These are phyloP conservation scores for Aspergillus felis DNA, from an alignment of 2,329 filamentous ascomycete species.

Conservation along the genomic window DNA sequence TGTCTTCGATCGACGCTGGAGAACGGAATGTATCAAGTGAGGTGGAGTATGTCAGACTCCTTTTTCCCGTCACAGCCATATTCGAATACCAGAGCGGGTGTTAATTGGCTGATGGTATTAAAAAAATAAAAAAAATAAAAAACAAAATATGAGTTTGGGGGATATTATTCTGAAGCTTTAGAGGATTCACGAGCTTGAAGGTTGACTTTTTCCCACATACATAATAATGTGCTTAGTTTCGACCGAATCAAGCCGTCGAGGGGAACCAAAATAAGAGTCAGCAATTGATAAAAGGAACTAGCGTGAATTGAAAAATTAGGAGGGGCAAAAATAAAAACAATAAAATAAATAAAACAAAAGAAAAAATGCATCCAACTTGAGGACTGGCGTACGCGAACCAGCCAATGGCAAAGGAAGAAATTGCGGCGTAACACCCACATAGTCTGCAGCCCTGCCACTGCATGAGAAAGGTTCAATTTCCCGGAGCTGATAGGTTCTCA, in stretches of 20 bases:
- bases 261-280: background rate
- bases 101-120: background rate
- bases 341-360: slow-evolving; percentile 3
- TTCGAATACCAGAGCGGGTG: background rate
- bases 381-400: background rate
- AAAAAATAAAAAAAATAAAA: background rate
- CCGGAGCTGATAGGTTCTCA: slow-evolving; percentile 12
- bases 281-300: background rate
- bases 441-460: slow-evolving; percentile 15
- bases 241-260: background rate
- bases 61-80: background rate
- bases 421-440: background rate
- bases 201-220: no score
- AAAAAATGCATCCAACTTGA: background rate
- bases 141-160: background rate
- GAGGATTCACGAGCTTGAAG: background rate
- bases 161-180: background rate
- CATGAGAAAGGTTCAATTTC: slow-evolving; percentile 11
- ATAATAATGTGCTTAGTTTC: background rate
- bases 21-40: background rate
- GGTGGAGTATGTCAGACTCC: background rate
- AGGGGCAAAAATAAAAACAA: background rate
- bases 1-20: background rate
- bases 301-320: background rate
- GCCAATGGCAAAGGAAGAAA: background rate